A percentile compares a stretch with the other conserved stretches of the same genome.
phyloP scores from a whole-genome alignment of 192 early-diverging fungal species.

The Pilaira anomala region DNA sequence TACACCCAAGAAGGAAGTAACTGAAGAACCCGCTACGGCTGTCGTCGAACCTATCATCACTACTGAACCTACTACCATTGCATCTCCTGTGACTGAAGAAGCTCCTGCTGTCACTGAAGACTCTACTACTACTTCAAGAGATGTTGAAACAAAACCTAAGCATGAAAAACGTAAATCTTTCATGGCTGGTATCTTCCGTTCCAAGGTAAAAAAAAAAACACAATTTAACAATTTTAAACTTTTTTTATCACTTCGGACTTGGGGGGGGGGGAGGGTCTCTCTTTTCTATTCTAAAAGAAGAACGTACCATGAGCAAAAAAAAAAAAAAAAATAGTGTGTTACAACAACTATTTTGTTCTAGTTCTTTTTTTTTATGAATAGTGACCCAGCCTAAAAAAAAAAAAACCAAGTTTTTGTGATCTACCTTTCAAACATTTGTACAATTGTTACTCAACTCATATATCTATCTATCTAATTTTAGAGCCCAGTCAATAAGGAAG shows the following conservation, averaged over 20 bases:
- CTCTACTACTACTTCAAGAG: neutral
- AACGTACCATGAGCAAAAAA: constrained; percentile 8
- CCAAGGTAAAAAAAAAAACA: constrained; percentile 18
- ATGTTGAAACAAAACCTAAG: constrained; percentile 8
- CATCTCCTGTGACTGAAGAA: neutral
- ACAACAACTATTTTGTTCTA: neutral
- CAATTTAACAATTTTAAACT: neutral
- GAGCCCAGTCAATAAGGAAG: constrained; percentile 15
- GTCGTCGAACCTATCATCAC: neutral
- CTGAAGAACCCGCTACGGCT: neutral
- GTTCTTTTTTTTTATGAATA: neutral
- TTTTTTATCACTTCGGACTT: neutral
- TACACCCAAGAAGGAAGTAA: neutral
- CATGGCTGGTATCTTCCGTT: constrained; percentile 20
- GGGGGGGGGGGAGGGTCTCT: too few species aligned
- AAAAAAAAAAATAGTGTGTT: neutral
- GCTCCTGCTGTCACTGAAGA: constrained; percentile 1
- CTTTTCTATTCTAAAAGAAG: neutral
- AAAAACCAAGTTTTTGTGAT: constrained; percentile 4
- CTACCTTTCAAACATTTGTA: constrained; percentile 14
- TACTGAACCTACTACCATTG: neutral
- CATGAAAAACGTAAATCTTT: constrained; percentile 26
- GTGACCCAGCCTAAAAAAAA: neutral
- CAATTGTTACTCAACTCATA: neutral
- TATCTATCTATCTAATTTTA: constrained; percentile 3